Conservation (phyloP, 441 rosid species). For the Raphanus hybrid region DNA sequence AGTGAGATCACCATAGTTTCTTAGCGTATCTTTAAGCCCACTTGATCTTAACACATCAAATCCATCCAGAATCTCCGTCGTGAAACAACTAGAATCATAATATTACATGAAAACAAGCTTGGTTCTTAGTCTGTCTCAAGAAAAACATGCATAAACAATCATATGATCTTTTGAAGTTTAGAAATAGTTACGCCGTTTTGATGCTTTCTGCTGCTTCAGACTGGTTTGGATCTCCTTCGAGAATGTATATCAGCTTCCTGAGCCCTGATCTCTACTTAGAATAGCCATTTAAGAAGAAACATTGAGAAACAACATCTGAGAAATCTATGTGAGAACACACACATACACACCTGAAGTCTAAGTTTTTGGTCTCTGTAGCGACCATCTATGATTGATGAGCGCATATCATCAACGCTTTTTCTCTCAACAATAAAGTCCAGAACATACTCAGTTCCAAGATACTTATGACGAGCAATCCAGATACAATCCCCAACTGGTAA, state of each 20-base stretch:
- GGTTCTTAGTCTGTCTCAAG: slow-evolving; percentile 8
- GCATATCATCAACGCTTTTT: slow-evolving; percentile 81
- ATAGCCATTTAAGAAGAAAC: slow-evolving; percentile 15
- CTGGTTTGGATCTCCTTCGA: slow-evolving; percentile 90
- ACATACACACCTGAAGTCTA: slow-evolving; percentile 63
- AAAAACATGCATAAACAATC: slow-evolving; percentile 1
- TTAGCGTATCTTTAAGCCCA: slow-evolving; percentile 73
- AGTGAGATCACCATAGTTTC: slow-evolving; percentile 52
- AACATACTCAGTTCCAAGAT: slow-evolving; percentile 66
- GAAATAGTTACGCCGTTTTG: slow-evolving; percentile 77
- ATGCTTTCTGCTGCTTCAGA: slow-evolving; percentile 92
- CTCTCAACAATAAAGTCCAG: slow-evolving; percentile 94
- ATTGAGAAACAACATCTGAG: slow-evolving; percentile 22
- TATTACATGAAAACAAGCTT: slow-evolving; percentile 3
- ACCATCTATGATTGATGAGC: slow-evolving; percentile 84
- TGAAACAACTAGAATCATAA: slow-evolving; percentile 73
- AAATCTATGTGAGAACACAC: background rate
- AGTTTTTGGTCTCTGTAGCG: slow-evolving; percentile 92
- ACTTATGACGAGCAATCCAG: slow-evolving; percentile 87
- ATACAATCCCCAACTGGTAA: slow-evolving; percentile 90
- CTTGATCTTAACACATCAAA: slow-evolving; percentile 84
- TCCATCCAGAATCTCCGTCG: slow-evolving; percentile 92
- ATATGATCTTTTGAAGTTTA: background rate
- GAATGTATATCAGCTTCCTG: slow-evolving; percentile 84
- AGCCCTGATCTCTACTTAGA: slow-evolving; percentile 75